Conservation (phyloP, 2,329 filamentous ascomycete species). For the Coniochaeta prunicola region DNA sequence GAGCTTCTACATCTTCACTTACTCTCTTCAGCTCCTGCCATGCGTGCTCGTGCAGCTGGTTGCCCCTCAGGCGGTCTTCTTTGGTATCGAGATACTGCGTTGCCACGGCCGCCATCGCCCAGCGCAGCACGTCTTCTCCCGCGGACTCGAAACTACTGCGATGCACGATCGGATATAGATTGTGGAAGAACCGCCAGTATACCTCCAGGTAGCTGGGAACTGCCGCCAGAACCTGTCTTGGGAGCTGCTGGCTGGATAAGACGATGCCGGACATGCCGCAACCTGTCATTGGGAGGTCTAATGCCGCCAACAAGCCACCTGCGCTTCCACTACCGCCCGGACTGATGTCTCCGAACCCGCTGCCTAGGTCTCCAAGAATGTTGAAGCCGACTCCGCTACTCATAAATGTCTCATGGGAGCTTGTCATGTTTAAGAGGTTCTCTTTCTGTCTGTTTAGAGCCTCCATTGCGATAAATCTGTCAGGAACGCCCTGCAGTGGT, state of each 20-base stretch:
- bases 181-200: slow-evolving; percentile 46
- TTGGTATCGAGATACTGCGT: slow-evolving; percentile 40
- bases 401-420: background rate
- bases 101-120: slow-evolving; percentile 50
- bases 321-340: slow-evolving; percentile 10
- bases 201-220: slow-evolving; percentile 43
- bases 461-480: slow-evolving; percentile 25
- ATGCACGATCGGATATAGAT: slow-evolving; percentile 43
- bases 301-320: slow-evolving; percentile 20
- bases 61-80: slow-evolving; percentile 43
- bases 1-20: slow-evolving; percentile 20
- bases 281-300: slow-evolving; percentile 21
- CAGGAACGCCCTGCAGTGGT: slow-evolving; percentile 30
- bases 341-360: slow-evolving; percentile 7
- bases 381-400: slow-evolving; percentile 4
- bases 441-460: slow-evolving; percentile 33
- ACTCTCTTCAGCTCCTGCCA: slow-evolving; percentile 42
- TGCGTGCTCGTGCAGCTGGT: slow-evolving; percentile 38
- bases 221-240: slow-evolving; percentile 28
- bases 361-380: slow-evolving; percentile 9
- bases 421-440: slow-evolving; percentile 20
- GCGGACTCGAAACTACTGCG: slow-evolving; percentile 32
- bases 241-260: slow-evolving; percentile 26
- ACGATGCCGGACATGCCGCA: slow-evolving; percentile 10
- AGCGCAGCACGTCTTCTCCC: slow-evolving; percentile 37